Percentiles rank a stretch among this genome's conserved stretches.
Conservation (phyloP, 148 eudicot species). For the Euryodendron excelsum region DNA sequence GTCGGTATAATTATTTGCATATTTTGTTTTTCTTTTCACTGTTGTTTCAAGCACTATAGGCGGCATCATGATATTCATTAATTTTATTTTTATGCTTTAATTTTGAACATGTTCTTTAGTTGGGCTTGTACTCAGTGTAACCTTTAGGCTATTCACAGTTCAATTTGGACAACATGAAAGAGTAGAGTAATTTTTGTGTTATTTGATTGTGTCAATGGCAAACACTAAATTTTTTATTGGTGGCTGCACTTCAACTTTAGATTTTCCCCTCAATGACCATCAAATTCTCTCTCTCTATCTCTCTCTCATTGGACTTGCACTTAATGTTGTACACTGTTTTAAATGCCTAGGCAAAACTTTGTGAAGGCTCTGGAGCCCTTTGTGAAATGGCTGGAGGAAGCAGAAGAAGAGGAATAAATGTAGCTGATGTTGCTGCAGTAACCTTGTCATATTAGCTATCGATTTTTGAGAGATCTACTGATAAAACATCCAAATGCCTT, state of each 20-base stretch:
- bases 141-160: neutral
- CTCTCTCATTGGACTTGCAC: neutral
- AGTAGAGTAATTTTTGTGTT: no score
- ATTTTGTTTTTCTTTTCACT: no score
- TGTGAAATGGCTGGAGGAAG: slow-evolving; percentile 97
- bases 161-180: neutral
- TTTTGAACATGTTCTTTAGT: neutral
- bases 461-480: neutral
- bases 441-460: neutral
- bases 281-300: no score
- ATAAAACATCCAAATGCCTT: neutral
- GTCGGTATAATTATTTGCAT: no score
- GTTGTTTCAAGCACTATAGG: neutral
- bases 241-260: neutral
- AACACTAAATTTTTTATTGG: neutral
- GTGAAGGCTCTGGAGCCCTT: slow-evolving; percentile 91
- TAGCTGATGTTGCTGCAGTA: neutral
- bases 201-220: no score
- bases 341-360: slow-evolving; percentile 68
- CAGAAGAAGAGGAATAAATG: slow-evolving; percentile 83
- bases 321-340: neutral
- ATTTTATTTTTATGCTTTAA: neutral
- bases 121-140: neutral
- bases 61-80: neutral
- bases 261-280: no score